Conservation (phyloP, 2,329 filamentous ascomycete species). For the Cryphonectria naterciae region DNA sequence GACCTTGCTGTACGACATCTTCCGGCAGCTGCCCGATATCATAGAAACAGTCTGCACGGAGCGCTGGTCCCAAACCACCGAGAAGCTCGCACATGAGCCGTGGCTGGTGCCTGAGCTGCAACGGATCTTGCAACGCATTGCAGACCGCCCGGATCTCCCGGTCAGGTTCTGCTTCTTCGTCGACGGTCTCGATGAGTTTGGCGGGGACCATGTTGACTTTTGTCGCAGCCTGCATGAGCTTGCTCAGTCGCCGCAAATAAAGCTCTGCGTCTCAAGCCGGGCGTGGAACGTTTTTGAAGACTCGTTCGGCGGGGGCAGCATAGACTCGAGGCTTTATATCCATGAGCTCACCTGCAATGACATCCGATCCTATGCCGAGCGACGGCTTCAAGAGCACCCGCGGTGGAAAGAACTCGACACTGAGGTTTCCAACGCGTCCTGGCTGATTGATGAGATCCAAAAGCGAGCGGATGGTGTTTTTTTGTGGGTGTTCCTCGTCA, state of each 20-base stretch:
- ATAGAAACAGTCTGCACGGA: neutral
- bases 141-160: too few relatives aligned
- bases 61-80: too few relatives aligned
- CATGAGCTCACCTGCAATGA: too few relatives aligned
- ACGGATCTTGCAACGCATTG: neutral
- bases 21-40: neutral
- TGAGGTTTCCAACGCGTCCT: too few relatives aligned
- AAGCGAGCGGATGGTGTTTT: constrained; percentile 12
- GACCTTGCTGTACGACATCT: neutral
- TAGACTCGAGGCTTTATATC: too few relatives aligned
- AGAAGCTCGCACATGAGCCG: neutral
- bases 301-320: too few relatives aligned
- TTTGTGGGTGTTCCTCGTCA: constrained; percentile 17
- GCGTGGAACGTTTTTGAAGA: neutral
- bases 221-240: neutral
- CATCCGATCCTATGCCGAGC: too few relatives aligned
- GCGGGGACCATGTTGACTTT: neutral
- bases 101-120: neutral
- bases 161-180: neutral
- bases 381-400: too few relatives aligned
- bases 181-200: neutral
- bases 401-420: too few relatives aligned
- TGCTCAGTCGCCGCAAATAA: neutral
- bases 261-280: neutral
- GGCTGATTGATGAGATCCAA: neutral